Percentiles rank a stretch among this genome's conserved stretches.
phyloP scores from a whole-genome alignment of 176 grass and related monocot genomes.

The Pontederia paniculata region DNA sequence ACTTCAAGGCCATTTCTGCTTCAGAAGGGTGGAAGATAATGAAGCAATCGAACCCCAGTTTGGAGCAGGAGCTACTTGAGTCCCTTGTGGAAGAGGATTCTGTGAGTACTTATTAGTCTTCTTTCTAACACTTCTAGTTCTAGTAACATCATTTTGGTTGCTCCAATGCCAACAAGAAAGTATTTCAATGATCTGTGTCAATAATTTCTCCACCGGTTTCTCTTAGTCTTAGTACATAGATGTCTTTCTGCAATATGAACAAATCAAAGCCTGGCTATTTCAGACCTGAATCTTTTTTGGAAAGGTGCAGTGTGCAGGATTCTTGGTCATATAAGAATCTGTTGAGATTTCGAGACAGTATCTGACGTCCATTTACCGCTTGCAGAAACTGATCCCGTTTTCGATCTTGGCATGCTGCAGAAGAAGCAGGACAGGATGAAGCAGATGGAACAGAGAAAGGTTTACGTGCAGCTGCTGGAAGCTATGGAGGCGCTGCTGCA shows the following conservation, averaged over 20 bases:
- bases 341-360: no score
- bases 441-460: conserved; percentile 22
- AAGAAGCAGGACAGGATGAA: conserved; percentile 13
- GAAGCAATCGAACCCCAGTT: conserved; percentile 9
- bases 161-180: no score
- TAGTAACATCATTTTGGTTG: neutral
- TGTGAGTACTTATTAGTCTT: conserved; percentile 10
- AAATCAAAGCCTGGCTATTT: no score
- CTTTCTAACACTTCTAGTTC: neutral
- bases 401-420: conserved; percentile 16
- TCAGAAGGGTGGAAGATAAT: conserved; percentile 35
- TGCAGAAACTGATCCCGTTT: neutral
- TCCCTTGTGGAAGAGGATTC: conserved; percentile 33
- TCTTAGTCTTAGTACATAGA: no score
- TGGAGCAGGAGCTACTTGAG: conserved; percentile 29
- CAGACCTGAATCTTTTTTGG: no score
- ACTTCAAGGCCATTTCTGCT: conserved; percentile 25
- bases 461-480: conserved; percentile 23
- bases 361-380: neutral
- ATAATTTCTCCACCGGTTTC: no score
- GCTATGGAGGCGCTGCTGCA: conserved; percentile 34
- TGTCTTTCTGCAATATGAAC: no score
- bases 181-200: no score
- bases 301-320: no score
- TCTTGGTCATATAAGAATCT: no score